These are phyloP conservation scores for Leishmania braziliensis DNA, from an alignment of 208 protist species.

Conservation along the genomic window DNA sequence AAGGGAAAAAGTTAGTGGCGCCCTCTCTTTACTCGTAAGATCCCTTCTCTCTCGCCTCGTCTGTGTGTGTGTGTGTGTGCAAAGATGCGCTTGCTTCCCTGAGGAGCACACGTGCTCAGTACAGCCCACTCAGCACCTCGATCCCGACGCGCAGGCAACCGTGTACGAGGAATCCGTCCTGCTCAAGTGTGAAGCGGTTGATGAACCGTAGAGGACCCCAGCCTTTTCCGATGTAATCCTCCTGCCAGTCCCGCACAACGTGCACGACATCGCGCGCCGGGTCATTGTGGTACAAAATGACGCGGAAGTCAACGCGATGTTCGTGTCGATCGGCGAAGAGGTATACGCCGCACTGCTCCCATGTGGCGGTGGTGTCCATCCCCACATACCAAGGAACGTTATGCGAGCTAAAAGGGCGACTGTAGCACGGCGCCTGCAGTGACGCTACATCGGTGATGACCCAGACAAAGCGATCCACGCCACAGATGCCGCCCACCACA, in stretches of 20 bases:
- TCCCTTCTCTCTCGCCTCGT: not conserved
- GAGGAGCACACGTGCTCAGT: conserved; percentile 9
- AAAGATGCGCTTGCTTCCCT: not conserved
- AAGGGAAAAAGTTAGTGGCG: not conserved
- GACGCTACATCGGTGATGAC: not conserved
- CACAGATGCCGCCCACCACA: not conserved
- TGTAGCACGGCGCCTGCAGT: conserved; percentile 24
- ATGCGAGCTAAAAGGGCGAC: conserved; percentile 18
- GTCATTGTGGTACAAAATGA: conserved; percentile 43
- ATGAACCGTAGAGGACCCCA: conserved; percentile 58
- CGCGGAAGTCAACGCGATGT: conserved; percentile 39
- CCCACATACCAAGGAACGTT: conserved; percentile 41
- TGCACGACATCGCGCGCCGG: conserved; percentile 39
- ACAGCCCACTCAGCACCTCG: conserved; percentile 36
- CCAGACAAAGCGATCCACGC: conserved; percentile 14
- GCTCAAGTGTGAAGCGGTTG: conserved; percentile 20
- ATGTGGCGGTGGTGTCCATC: conserved; percentile 25
- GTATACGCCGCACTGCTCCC: conserved; percentile 40
- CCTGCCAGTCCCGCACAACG: conserved; percentile 44
- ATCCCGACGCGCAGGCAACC: conserved; percentile 44
- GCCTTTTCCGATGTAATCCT: conserved; percentile 47
- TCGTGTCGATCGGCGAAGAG: conserved; percentile 50
- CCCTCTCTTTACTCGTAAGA: not conserved
- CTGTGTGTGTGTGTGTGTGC: not conserved
- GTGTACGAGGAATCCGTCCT: conserved; percentile 38